Base-by-base conservation (phyloP, 1,284 basidiomycete species). In the Malassezia dermatis region DNA sequence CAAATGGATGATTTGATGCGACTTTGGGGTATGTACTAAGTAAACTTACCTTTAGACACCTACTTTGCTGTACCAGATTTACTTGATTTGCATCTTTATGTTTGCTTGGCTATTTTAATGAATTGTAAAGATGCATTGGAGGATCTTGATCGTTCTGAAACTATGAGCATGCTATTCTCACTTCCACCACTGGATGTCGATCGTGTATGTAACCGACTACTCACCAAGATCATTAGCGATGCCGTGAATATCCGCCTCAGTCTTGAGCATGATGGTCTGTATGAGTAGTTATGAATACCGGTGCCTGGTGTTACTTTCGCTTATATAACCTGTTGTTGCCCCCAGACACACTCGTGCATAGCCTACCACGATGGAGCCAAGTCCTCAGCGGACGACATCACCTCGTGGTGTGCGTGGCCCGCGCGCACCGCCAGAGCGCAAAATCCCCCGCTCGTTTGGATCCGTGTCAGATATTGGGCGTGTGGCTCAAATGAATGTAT, bases 21-120 rank as follows among this genome's bases (percentile, higher is more conserved):
- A 10, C 48, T 74, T 19, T 74, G 71, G 71, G 71, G 57, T 55
- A 48, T 47, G 49, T 65, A 31, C 24, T 41, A 31, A 30, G 26
- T 34, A 24, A 4, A 8, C 10, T 40, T 13, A 7, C 21, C 23
- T 51, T 2, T 37, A 58, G 64, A 75, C 51, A 72, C 71, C 21
- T 75, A 75, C 56, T 75, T 75, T 56, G 69, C 71, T 3, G 46
- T 71, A 27, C 56, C 59, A 6, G 67, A 75, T 48, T 65, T 66
- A 17, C 45, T 75, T 43, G 71, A 75, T 50, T 59, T 75, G 37
- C 74, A 75, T 52, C 58, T 69, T 32, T 75, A 73, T 48, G 74
- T 75, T 4, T 75, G 74, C 56, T 59, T 75, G 4, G 69, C 74
- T 23, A 73, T 75, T 35, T 54, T 75, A n/a, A 75, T 65, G 10